These are phyloP conservation scores for Pichia sp. DNA, from an alignment of 1,139 yeast genomes.

Conservation along the genomic window DNA sequence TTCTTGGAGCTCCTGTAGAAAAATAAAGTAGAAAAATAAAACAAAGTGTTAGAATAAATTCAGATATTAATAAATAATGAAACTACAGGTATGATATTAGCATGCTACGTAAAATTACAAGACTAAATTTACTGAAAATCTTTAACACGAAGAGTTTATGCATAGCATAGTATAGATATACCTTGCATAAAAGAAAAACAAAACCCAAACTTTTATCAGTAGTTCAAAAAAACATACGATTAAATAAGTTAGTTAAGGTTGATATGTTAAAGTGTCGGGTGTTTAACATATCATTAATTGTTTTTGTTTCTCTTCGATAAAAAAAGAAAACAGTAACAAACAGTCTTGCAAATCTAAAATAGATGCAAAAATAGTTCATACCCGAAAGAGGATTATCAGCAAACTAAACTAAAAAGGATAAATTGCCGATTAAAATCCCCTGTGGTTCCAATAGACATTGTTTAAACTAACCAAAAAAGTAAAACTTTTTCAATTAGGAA, in stretches of 20 bases:
- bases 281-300: constrained; percentile 47
- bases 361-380: neutral
- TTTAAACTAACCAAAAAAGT: constrained; percentile 9
- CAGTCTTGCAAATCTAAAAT: constrained; percentile 2
- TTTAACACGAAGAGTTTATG: neutral
- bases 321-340: neutral
- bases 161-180: neutral
- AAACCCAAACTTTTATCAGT: no score
- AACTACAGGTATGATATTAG: neutral
- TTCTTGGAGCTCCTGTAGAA: constrained; percentile 84
- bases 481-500: neutral
- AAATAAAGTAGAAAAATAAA: neutral
- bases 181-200: neutral
- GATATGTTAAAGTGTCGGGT: constrained; percentile 79
- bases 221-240: no score
- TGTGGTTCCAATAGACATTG: constrained; percentile 7
- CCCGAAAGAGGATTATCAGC: neutral
- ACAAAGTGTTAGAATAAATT: constrained; percentile 8
- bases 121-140: no score
- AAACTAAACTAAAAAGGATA: no score
- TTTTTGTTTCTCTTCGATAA: neutral
- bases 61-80: neutral
- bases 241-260: neutral
- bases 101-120: no score
- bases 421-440: neutral